phyloP scores from a whole-genome alignment of 2,329 filamentous ascomycete species.

The Monosporascus sp. region DNA sequence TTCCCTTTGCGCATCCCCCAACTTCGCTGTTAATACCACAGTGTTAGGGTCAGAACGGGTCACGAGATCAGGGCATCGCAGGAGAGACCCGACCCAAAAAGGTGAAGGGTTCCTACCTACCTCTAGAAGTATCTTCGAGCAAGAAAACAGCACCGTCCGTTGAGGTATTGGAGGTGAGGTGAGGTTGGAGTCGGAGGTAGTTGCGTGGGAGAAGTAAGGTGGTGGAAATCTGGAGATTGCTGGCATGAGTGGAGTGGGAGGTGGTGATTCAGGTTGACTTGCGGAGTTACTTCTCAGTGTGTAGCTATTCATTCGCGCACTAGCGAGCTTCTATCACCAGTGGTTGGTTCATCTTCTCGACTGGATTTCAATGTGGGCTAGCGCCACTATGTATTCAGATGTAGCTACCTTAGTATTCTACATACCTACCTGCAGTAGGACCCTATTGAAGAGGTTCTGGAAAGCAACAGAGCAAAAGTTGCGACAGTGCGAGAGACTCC shows the following conservation, averaged over 20 bases:
- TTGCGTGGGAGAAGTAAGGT: neutral
- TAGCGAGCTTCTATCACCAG: neutral
- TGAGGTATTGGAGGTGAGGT: neutral
- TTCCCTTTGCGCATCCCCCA: neutral
- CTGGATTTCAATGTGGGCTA: neutral
- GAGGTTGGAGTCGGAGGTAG: neutral
- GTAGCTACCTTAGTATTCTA: too few relatives aligned
- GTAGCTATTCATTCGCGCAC: neutral
- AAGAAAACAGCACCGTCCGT: neutral
- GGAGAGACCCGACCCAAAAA: neutral
- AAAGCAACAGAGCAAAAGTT: too few relatives aligned
- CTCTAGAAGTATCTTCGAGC: neutral
- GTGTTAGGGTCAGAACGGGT: too few relatives aligned
- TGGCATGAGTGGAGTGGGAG: neutral
- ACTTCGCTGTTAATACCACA: neutral
- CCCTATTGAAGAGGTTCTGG: too few relatives aligned
- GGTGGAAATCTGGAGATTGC: neutral
- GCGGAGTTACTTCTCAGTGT: neutral
- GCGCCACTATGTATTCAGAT: neutral
- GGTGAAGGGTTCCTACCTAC: neutral
- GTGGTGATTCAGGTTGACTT: neutral
- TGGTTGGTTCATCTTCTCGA: neutral
- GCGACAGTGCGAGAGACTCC: too few relatives aligned
- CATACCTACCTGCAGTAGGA: too few relatives aligned
- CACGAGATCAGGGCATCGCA: too few relatives aligned